Base-by-base conservation (phyloP, 371 early-diverging fungal species). In the Rhizopus sp. region DNA sequence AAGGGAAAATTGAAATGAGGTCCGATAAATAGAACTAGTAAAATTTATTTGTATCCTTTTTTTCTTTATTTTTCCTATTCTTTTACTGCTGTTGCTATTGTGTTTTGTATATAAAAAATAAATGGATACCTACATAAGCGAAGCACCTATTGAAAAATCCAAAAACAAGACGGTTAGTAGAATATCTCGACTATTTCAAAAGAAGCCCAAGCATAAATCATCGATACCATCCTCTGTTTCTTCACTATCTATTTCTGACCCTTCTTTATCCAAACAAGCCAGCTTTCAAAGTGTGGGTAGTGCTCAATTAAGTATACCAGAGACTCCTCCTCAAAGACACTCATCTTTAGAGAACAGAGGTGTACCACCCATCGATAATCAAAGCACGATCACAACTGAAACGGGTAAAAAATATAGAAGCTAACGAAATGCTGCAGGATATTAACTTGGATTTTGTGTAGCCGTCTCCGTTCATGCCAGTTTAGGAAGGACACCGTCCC, bases 151-250 rank as follows among this genome's bases (percentile, higher is more conserved):
- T 46, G 58, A 45, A n/a, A 50, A 57, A 30, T 40, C 57, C 15
- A 71, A 71, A 39, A 70, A 68, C 41, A 69, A 71, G 42, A 60
- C 71, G 10, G 58, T 73, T 40, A 72, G 71, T 45, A 68, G 77
- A 50, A 68, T 77, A 30, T 77, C 77, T 8, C 60, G 70, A 31
- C 50, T 77, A 32, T 77, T 77, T 57, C 74, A 71, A 48, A 73
- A 73, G 46, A 77, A 73, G 37, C 53, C 67, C 3, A 77, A 77
- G 45, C 56, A 64, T 31, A 66, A 69, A 41, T 55, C 60, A 16
- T 50, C 34, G 23, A 30, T 44, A 16, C 34, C 64, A 15, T 59
- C 63, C 17, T 71, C 71, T 47, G 48, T 60, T 42, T 72, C 67
- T 10, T 45, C 66, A 6, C 29, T 73, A 17, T 71, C 68, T 7